Evolutionary conservation across 352 stramenopile genomes (phyloP).

Genomic region (Phytopythium kandeliae): DNA sequence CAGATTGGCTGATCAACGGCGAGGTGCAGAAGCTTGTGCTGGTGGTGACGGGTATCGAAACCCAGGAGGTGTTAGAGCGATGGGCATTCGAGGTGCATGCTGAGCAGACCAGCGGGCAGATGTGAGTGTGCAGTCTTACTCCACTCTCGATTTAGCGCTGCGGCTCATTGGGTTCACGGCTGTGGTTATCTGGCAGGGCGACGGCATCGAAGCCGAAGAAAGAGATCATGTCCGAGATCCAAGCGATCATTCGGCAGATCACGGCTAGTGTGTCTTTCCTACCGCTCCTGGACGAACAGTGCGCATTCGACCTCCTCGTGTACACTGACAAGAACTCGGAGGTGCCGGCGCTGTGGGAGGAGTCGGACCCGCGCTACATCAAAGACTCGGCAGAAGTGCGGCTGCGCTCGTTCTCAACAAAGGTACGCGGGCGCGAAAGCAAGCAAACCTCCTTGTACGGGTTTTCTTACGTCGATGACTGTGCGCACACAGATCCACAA

Average conservation of each 20-base stretch:
- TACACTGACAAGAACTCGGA: constrained; percentile 97
- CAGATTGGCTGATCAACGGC: constrained; percentile 93
- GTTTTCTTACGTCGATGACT: constrained; percentile 15
- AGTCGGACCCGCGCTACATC: constrained; percentile 98
- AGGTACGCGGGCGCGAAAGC: constrained; percentile 43
- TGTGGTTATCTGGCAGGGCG: constrained; percentile 9
- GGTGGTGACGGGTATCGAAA: constrained; percentile 97
- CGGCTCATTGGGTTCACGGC: too few species aligned
- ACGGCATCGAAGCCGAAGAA: constrained; percentile 70
- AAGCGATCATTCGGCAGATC: constrained; percentile 99
- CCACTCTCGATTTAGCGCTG: not conserved
- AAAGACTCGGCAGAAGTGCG: constrained; percentile 97
- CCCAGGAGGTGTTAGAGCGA: constrained; percentile 95
- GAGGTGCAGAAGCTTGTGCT: constrained; percentile 97
- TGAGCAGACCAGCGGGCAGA: constrained; percentile 29
- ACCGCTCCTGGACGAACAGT: constrained; percentile 96
- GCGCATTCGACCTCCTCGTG: constrained; percentile 98
- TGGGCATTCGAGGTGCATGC: constrained; percentile 98
- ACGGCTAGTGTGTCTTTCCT: constrained; percentile 99
- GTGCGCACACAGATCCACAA: constrained; percentile 90
- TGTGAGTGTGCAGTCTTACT: constrained; percentile 19
- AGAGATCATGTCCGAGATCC: constrained; percentile 98
- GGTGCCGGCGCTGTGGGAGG: constrained; percentile 95
- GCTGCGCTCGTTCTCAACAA: constrained; percentile 97
- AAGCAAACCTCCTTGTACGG: constrained; percentile 4